Conservation (phyloP, 257 asterid species). For the Fraxinus pennsylvanica region DNA sequence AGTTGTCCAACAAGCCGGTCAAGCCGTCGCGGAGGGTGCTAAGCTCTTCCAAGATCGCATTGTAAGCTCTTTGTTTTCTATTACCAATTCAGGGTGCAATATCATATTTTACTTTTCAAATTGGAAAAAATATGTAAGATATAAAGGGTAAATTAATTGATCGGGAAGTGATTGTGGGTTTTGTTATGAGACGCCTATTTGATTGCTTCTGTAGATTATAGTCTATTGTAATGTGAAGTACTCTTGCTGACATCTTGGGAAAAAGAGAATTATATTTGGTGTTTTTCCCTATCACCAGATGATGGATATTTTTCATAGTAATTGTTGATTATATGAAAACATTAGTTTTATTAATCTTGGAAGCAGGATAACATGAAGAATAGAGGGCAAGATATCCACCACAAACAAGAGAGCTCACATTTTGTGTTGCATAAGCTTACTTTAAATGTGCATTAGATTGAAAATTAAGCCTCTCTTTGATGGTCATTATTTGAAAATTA, state of each 20-base stretch:
- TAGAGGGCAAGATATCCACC: conserved; percentile 12
- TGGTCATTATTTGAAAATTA: too few relatives aligned
- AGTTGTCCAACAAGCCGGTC: conserved; percentile 97
- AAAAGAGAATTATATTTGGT: background rate
- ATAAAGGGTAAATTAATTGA: background rate
- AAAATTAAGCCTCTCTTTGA: background rate
- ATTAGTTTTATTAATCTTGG: background rate
- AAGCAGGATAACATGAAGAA: conserved; percentile 11
- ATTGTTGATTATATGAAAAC: background rate
- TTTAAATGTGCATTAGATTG: conserved; percentile 10
- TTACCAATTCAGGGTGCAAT: conserved; percentile 4
- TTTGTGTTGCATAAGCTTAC: background rate
- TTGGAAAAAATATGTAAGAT: background rate
- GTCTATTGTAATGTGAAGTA: background rate
- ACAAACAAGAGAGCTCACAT: conserved; percentile 7
- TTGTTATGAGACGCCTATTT: too few relatives aligned
- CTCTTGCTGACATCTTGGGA: background rate
- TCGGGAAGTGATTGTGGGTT: background rate
- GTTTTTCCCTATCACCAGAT: background rate
- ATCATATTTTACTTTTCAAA: conserved; percentile 11
- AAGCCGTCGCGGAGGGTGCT: conserved; percentile 95
- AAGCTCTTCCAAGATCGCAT: conserved; percentile 86
- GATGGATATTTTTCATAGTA: background rate
- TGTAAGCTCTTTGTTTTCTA: conserved; percentile 36
- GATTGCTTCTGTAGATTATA: background rate